phyloP scores from a whole-genome alignment of 202 grass and related monocot species.

The Alloteropsis angusta region DNA sequence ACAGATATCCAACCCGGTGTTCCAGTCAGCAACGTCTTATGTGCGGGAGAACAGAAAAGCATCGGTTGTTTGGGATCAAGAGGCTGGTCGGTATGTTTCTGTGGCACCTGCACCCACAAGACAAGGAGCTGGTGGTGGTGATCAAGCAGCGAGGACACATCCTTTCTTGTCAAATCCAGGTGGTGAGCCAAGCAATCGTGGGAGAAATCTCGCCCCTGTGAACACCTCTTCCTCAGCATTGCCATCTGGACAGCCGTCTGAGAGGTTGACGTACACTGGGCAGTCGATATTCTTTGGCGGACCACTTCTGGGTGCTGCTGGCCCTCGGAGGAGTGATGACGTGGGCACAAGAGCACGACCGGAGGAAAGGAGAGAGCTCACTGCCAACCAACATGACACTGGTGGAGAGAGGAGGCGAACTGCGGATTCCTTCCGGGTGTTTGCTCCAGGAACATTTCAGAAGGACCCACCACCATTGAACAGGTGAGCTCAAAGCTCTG shows the following conservation, averaged over 20 bases:
- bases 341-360: background rate
- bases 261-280: constrained; percentile 49
- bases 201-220: background rate
- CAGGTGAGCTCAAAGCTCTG: constrained; percentile 32
- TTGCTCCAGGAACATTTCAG: constrained; percentile 46
- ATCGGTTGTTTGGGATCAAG: constrained; percentile 92
- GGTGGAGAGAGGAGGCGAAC: constrained; percentile 29
- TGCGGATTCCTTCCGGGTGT: constrained; percentile 45
- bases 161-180: constrained; percentile 35
- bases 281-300: constrained; percentile 90
- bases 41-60: constrained; percentile 49
- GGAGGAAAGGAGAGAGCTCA: constrained; percentile 26
- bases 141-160: constrained; percentile 11
- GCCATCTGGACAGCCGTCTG: constrained; percentile 31
- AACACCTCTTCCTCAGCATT: constrained; percentile 14
- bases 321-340: constrained; percentile 5
- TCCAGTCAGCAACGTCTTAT: constrained; percentile 52
- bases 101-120: constrained; percentile 20
- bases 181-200: constrained; percentile 17
- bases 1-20: constrained; percentile 41
- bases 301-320: constrained; percentile 38
- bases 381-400: background rate
- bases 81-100: constrained; percentile 65
- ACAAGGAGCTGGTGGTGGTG: constrained; percentile 5
- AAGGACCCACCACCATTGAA: constrained; percentile 42